A percentile compares a stretch with the other conserved stretches of the same genome.
Conservation (phyloP, 495 filamentous ascomycete genomes). For the Rhizodiscina lignyota region DNA sequence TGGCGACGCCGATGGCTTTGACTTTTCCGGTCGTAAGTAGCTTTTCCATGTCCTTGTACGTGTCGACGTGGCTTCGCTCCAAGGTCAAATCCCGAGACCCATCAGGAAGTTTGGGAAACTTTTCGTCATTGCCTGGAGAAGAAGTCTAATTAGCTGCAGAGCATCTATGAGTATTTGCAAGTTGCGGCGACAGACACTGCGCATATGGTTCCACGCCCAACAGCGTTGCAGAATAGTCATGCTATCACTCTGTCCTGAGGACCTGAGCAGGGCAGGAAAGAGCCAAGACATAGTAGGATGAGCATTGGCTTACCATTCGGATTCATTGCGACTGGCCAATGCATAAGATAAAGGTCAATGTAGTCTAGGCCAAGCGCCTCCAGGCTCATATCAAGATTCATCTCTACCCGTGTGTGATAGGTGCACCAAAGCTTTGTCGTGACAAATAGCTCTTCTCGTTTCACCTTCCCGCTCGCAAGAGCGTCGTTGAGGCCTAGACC, state of each 20-base stretch:
- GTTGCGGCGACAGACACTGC: no score
- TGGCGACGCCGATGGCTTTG: constrained; percentile 66
- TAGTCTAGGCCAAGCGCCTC: constrained; percentile 59
- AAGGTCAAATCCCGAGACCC: constrained; percentile 52
- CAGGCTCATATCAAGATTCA: constrained; percentile 53
- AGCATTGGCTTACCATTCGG: constrained; percentile 45
- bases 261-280: no score
- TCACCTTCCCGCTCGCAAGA: constrained; percentile 47
- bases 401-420: constrained; percentile 49
- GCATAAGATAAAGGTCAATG: constrained; percentile 65
- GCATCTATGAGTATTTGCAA: no score
- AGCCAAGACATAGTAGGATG: no score
- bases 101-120: constrained; percentile 57
- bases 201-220: no score
- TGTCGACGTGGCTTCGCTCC: constrained; percentile 48
- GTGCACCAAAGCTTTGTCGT: constrained; percentile 76
- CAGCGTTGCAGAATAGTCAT: no score
- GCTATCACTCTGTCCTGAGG: no score
- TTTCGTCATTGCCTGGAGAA: constrained; percentile 59
- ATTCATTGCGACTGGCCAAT: constrained; percentile 79
- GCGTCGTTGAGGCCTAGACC: constrained; percentile 41
- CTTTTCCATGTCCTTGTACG: constrained; percentile 69
- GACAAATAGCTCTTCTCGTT: constrained; percentile 66
- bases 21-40: constrained; percentile 49
- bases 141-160: no score